Evolutionary conservation across 2,329 filamentous ascomycete species (phyloP), one percentile per base, ranked within the genome.

Genomic region (Epichloe bromicola): DNA sequence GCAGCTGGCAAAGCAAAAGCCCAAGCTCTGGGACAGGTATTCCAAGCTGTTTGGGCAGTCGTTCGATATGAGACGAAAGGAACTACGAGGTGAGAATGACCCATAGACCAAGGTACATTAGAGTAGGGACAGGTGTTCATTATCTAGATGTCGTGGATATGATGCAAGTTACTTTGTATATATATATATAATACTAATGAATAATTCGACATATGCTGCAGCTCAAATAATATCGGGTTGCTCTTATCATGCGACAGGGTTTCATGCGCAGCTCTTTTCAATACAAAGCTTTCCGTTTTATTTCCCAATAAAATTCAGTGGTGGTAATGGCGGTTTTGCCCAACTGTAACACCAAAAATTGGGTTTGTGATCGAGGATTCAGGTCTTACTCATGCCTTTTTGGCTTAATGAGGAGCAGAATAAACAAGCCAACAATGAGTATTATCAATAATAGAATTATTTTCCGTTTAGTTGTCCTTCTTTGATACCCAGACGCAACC

Each of bases 361-460:
- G 6, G 26, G 5, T 12, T 42, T 38, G 14, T 38, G 14, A 15
- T 14, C 14, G 23, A 7, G 10, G 14, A 20, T 37, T 6, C 20
- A 40, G 8, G 23, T 48, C 23, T 56, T 57, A 62, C 41, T 58
- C 59, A n/a, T 63, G 60, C 54, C 69, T 73, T 65, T 85, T 89
- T 1, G 87, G 87, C 68, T 95, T 95, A 55, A 95, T 74, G 39
- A 88, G 67, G 2, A 95, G 68, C 40, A 95, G 64, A 59, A 95
- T 95, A 61, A 98, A 85, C 70, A 95, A 78, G 34, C 88, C 93
- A 19, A 83, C 82, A 49, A 98, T 84, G 20, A 97, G 69, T 26
- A 98, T 71, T 6, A 95, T 68, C 19, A 98, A 74, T n/a, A 98
- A 72, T 40, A 98, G 74, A 51, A 98, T 93, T 46, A 95, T 83